A percentile compares a stretch with the other conserved stretches of the same genome.
Evolutionary conservation across 148 eudicot species (phyloP).

Genomic region (Chenopodium album): DNA sequence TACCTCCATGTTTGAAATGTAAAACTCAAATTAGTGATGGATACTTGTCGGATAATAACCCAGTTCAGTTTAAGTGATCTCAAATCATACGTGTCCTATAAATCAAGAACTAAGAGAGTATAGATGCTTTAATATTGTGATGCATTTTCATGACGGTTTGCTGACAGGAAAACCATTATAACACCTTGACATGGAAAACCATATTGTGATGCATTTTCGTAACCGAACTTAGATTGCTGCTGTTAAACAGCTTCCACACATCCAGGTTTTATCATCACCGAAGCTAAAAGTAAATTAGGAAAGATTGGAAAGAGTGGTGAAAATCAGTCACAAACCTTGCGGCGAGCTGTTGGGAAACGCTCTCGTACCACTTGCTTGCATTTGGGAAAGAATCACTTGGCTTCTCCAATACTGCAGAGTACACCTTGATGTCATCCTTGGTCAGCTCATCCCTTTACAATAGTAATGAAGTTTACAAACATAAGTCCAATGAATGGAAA

Average conservation of each 20-base stretch:
- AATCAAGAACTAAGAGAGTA: no score
- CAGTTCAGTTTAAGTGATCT: no score
- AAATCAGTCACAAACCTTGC: conserved; percentile 47
- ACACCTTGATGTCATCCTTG: conserved; percentile 86
- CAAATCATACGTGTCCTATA: no score
- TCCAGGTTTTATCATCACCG: neutral
- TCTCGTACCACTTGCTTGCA: conserved; percentile 71
- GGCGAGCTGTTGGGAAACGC: conserved; percentile 50
- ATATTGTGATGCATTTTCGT: no score
- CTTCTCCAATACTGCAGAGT: conserved; percentile 52
- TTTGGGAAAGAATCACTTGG: conserved; percentile 59
- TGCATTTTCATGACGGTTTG: no score
- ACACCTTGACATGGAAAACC: no score
- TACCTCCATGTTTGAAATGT: no score
- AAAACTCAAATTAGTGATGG: no score
- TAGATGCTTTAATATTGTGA: no score
- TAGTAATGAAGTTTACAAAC: neutral
- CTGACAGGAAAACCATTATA: no score
- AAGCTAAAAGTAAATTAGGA: neutral
- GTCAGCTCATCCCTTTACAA: conserved; percentile 49
- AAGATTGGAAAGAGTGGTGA: neutral
- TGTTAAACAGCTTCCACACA: neutral
- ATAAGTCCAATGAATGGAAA: neutral
- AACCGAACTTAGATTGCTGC: neutral
- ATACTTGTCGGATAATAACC: no score